Evolutionary conservation across 2,329 filamentous ascomycete species (phyloP), one percentile per base, ranked within the genome.

Genomic region (Talaromyces sp.): DNA sequence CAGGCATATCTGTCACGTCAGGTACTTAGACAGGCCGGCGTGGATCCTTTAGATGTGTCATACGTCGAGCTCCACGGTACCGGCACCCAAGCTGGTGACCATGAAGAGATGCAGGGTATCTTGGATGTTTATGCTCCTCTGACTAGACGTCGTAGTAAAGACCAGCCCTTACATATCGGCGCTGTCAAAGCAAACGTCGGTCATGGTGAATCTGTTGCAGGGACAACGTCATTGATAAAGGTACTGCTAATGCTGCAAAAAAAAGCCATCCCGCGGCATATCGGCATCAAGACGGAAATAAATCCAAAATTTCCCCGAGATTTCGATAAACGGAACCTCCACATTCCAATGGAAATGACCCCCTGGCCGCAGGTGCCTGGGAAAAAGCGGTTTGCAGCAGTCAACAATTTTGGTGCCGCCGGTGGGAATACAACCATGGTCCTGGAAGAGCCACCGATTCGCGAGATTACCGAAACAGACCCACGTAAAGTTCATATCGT

Each of bases 1-100:
- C 92, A 96, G 75, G 87, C 90, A 13, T 81, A 85, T 57, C 80
- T 95, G 10, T 94, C 90, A 71, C 85, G 86, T 64, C 83, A 86
- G 45, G 87, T 95, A 31, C 82, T 95, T 0, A 85, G 89, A 56
- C 86, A 90, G 49, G 89, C 90, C 45, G 89, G 89, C 66, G 84
- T 95, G 25, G 88, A 93, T 71, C 89, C 91, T 1, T 84, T 87
- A 59, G 90, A 93, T 68, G 85, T 96, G 57, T 88, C 88, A 76
- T 96, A 94, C 72, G 88, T 96, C 9, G 92, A 96, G 78, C 92
- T 95, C 88, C 92, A 96, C 75, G 92, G 91, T 15, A 96, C 92
- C 2, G 92, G 92, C 35, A 96, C 91, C 0, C 91, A 95, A 75
- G 91, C 90, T 37, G 92, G 91, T 67, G 92, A 96, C 72, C 88